Conservation (phyloP, 176 grass and related monocot species). For the Alloteropsis semialata region DNA sequence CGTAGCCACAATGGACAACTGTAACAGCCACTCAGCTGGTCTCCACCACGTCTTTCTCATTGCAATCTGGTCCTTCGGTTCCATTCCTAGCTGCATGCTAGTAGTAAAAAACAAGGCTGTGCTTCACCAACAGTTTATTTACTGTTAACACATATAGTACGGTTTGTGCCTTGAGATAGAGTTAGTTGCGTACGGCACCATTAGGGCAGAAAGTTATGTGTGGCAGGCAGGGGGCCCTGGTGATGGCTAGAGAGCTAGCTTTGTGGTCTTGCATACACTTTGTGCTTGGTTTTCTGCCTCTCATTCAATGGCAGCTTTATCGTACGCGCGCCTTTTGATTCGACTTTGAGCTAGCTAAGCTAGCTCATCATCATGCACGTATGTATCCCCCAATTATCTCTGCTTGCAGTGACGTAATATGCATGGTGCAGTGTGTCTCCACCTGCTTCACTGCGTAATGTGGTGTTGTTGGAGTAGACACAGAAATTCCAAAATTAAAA, state of each 20-base stretch:
- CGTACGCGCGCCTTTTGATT: slow-evolving; percentile 19
- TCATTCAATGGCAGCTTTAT: slow-evolving; percentile 26
- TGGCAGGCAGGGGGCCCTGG: not conserved
- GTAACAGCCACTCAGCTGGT: not conserved
- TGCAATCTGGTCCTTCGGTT: not conserved
- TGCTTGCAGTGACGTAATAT: not conserved
- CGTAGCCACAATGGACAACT: not conserved
- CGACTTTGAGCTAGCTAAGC: not conserved
- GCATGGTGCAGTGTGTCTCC: too few relatives aligned
- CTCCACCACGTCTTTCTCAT: too few relatives aligned
- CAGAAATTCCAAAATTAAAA: not conserved
- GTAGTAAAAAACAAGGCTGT: slow-evolving; percentile 16
- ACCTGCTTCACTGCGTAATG: not conserved
- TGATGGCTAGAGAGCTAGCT: not conserved
- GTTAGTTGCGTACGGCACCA: slow-evolving; percentile 5
- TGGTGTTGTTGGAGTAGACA: not conserved
- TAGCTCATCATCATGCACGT: not conserved
- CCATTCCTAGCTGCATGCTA: not conserved
- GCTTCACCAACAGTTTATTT: not conserved
- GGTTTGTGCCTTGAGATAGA: not conserved
- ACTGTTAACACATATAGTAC: not conserved
- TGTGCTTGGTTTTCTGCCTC: slow-evolving; percentile 15
- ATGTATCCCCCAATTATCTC: not conserved
- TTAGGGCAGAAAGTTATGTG: slow-evolving; percentile 15
- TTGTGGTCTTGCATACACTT: slow-evolving; percentile 11